These are phyloP conservation scores for Hibiscus syriacus DNA, from an alignment of 345 rosid species.

Conservation along the genomic window DNA sequence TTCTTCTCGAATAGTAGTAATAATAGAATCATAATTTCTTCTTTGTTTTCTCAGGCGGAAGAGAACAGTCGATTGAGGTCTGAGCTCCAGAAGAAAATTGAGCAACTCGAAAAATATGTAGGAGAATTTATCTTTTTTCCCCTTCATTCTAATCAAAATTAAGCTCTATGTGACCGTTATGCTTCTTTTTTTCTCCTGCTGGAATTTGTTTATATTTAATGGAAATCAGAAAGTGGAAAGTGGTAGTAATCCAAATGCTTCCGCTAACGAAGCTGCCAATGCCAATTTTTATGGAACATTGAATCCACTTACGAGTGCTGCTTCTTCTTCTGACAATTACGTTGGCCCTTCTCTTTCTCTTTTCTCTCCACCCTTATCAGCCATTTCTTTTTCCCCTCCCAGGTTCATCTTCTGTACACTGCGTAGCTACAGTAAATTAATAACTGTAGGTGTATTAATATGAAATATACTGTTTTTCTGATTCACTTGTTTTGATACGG, in stretches of 20 bases:
- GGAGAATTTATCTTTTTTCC: neutral
- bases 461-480: neutral
- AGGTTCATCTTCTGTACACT: constrained; percentile 35
- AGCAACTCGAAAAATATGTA: constrained; percentile 68
- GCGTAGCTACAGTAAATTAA: no score
- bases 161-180: neutral
- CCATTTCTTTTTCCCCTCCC: constrained; percentile 46
- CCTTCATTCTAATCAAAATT: neutral
- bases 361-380: constrained; percentile 51
- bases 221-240: constrained; percentile 1
- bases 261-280: neutral
- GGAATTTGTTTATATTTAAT: neutral
- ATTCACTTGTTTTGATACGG: constrained; percentile 11
- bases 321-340: constrained; percentile 17
- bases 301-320: constrained; percentile 24
- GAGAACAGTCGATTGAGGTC: constrained; percentile 67
- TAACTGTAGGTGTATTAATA: neutral
- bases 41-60: constrained; percentile 44
- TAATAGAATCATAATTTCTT: neutral
- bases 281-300: constrained; percentile 35
- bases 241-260: constrained; percentile 7
- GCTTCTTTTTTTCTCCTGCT: neutral
- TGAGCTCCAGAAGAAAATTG: constrained; percentile 57
- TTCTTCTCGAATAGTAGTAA: neutral
- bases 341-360: constrained; percentile 27